Percentiles rank a stretch among this genome's conserved stretches.
Conservation (phyloP, 73 alveolate species). For the Paramecium octaurelia region DNA sequence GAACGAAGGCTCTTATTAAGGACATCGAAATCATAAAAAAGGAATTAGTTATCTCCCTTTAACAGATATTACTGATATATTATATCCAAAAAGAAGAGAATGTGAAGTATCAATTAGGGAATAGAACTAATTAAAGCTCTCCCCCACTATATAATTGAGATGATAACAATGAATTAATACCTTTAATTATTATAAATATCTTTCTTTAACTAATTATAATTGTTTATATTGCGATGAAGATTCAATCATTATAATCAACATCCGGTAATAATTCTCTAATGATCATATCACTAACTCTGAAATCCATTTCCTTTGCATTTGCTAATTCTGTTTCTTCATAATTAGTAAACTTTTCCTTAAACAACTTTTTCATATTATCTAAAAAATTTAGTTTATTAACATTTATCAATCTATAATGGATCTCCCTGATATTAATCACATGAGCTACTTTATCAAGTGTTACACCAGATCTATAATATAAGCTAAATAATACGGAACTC, state of each 20-base stretch:
- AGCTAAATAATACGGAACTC: not conserved
- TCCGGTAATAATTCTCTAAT: slow-evolving; percentile 62
- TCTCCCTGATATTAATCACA: slow-evolving; percentile 56
- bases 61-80: not conserved
- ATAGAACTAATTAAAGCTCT: not conserved
- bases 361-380: slow-evolving; percentile 37
- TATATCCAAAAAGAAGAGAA: not conserved
- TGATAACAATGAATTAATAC: not conserved
- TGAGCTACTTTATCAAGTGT: slow-evolving; percentile 55
- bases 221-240: not conserved
- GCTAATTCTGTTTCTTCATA: slow-evolving; percentile 48
- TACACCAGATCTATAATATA: slow-evolving; percentile 45
- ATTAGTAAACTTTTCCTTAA: slow-evolving; percentile 56
- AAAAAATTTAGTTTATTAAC: not conserved
- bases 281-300: slow-evolving; percentile 60
- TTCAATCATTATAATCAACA: slow-evolving; percentile 44
- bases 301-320: slow-evolving; percentile 57
- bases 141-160: not conserved
- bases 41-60: not conserved
- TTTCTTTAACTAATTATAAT: not conserved
- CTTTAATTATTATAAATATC: not conserved
- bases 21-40: not conserved
- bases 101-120: not conserved
- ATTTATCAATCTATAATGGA: slow-evolving; percentile 54
- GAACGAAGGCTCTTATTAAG: not conserved